Percentiles rank a stretch among this genome's conserved stretches.
phyloP scores from a whole-genome alignment of 2,329 filamentous ascomycete genomes.

The Hypoxylon sp. region DNA sequence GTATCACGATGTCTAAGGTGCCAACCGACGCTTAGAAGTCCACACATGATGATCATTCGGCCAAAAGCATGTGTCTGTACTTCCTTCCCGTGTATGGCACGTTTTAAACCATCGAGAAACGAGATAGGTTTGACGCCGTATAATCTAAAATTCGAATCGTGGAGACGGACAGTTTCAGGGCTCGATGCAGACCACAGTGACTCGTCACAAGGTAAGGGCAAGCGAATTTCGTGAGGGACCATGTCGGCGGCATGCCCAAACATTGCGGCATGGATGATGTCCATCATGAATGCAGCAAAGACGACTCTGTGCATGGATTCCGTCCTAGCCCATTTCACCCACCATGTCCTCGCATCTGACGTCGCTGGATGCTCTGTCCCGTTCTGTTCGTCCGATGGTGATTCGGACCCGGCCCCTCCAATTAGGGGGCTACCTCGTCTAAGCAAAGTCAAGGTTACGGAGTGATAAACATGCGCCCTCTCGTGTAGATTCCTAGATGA shows the following conservation, averaged over 20 bases:
- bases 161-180: conserved; percentile 80
- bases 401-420: conserved; percentile 82
- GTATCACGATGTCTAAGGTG: conserved; percentile 90
- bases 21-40: conserved; percentile 91
- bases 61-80: conserved; percentile 91
- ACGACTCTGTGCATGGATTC: conserved; percentile 89
- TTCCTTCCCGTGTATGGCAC: conserved; percentile 83
- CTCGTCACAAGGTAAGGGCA: conserved; percentile 90
- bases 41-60: conserved; percentile 90
- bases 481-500: conserved; percentile 87
- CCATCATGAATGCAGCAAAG: conserved; percentile 90
- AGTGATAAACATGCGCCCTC: conserved; percentile 90
- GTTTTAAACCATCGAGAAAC: conserved; percentile 88
- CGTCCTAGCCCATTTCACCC: conserved; percentile 89
- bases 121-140: conserved; percentile 84
- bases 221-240: conserved; percentile 89
- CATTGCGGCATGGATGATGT: conserved; percentile 91
- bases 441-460: conserved; percentile 86
- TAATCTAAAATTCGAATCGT: conserved; percentile 81
- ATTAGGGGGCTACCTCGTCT: conserved; percentile 88
- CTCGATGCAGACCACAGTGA: conserved; percentile 86
- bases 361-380: conserved; percentile 67
- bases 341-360: conserved; percentile 70
- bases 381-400: conserved; percentile 77
- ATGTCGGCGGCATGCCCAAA: conserved; percentile 92